Conservation (phyloP, 208 protist genomes). For the Trypanosoma brucei region DNA sequence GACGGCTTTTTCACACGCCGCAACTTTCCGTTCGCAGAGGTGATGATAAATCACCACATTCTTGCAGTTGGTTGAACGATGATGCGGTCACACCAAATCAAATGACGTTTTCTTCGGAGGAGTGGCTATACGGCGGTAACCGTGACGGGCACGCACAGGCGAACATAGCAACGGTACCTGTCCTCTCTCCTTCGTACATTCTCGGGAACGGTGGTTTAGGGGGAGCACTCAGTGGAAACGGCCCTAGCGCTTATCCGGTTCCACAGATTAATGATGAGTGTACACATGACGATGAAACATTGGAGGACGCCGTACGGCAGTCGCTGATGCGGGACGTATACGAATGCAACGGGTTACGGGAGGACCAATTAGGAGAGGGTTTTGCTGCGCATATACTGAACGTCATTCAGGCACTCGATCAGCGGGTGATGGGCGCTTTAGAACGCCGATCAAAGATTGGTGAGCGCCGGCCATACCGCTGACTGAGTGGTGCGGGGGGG, state of each 20-base stretch:
- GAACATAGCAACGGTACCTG: background rate
- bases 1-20: constrained; percentile 6
- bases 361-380: constrained; percentile 10
- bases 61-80: background rate
- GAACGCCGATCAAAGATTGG: constrained; percentile 18
- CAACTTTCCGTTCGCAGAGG: background rate
- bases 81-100: background rate
- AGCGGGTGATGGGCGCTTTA: constrained; percentile 62
- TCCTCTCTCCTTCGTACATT: background rate
- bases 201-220: background rate
- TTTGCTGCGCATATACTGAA: constrained; percentile 79
- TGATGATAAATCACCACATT: background rate
- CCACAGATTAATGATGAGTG: constrained; percentile 4
- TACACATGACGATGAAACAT: background rate
- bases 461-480: background rate
- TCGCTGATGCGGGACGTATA: constrained; percentile 14
- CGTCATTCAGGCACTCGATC: constrained; percentile 77
- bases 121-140: background rate
- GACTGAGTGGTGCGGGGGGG: background rate
- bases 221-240: background rate
- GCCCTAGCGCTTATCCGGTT: constrained; percentile 5
- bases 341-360: background rate
- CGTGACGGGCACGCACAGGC: background rate
- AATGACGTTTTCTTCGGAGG: background rate
- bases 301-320: constrained; percentile 14